Base-by-base conservation (phyloP, 202 grass and related monocot genomes). In the Eragrostis tef region DNA sequence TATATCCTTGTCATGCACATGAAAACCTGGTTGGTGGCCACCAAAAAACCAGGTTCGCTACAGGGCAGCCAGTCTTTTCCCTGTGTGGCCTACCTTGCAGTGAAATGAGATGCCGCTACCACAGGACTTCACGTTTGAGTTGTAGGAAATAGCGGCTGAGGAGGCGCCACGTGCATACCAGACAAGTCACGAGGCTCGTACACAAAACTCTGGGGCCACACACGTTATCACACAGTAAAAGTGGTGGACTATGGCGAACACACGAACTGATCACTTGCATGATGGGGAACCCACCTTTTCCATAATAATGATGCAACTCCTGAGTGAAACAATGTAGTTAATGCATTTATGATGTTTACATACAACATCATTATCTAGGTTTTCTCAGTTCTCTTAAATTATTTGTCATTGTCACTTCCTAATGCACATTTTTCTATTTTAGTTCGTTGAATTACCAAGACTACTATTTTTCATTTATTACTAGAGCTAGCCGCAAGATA, bases 161-260 rank as follows among this genome's bases (percentile, higher is more conserved):
- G 63, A 70, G 7, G 17, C 20, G 88, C 84, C 84, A 85, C 86
- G 86, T 85, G 86, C 63, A 21, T 63, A 63, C 44, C 81, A 80
- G 70, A 90, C 79, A 83, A 75, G 53, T 63, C 74, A 70, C 63
- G 68, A 49, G 68, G 63, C 62, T 31, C 24, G 69, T 74, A 70
- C 79, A 75, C 11, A 79, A 64, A 79, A 79, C 46, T 10, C 36
- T 43, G 46, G 79, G 79, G 15, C 84, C 79, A 90, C 54, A 62
- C 69, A 74, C 26, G 81, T 63, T 79, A 60, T 63, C 62, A 64
- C 74, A 80, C 69, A 83, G 63, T 57, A 75, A 74, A 75, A 69
- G 62, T 14, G 67, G 6, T 64, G 60, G 14, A 39, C n/a, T 49
- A 26, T 79, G 48, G 67, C 64, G 34, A 51, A 5, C 75, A 79